A percentile compares a stretch with the other conserved stretches of the same genome.
Evolutionary conservation across 352 stramenopile species (phyloP).

Genomic region (Pythium insidiosum): DNA sequence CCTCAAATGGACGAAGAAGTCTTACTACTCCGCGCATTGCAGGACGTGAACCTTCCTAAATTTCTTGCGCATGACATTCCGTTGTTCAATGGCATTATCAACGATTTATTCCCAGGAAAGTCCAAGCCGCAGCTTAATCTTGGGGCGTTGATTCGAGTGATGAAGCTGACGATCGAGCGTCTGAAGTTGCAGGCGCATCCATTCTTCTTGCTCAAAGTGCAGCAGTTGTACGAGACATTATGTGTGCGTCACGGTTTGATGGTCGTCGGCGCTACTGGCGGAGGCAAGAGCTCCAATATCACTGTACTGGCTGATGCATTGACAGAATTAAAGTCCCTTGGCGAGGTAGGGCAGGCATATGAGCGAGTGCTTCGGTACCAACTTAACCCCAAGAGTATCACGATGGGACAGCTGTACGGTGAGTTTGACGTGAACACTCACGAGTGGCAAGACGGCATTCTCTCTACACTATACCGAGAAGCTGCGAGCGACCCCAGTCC

Average conservation of each 20-base stretch:
- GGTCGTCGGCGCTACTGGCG: constrained; percentile 91
- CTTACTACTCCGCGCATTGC: constrained; percentile 86
- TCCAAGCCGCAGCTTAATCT: constrained; percentile 86
- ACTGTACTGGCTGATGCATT: constrained; percentile 84
- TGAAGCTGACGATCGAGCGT: constrained; percentile 85
- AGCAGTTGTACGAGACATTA: constrained; percentile 94
- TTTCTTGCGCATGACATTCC: constrained; percentile 94
- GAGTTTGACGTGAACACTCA: constrained; percentile 94
- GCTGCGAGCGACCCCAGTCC: constrained; percentile 82
- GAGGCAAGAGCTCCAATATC: constrained; percentile 88
- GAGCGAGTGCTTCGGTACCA: constrained; percentile 84
- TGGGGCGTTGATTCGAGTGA: constrained; percentile 68
- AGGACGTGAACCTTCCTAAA: constrained; percentile 95
- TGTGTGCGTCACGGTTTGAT: constrained; percentile 93
- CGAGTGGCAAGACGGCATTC: constrained; percentile 93
- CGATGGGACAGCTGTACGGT: constrained; percentile 94
- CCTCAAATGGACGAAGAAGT: constrained; percentile 92
- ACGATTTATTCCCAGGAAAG: constrained; percentile 91
- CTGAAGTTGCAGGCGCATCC: constrained; percentile 81
- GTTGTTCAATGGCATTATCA: constrained; percentile 92
- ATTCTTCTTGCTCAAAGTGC: constrained; percentile 91
- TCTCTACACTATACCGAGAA: constrained; percentile 86
- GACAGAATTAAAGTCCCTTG: constrained; percentile 76
- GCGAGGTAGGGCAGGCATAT: constrained; percentile 69
- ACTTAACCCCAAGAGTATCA: constrained; percentile 94